These are phyloP conservation scores for Sphaerostilbella broomeana DNA, from an alignment of 2,329 filamentous ascomycete species.

Conservation along the genomic window DNA sequence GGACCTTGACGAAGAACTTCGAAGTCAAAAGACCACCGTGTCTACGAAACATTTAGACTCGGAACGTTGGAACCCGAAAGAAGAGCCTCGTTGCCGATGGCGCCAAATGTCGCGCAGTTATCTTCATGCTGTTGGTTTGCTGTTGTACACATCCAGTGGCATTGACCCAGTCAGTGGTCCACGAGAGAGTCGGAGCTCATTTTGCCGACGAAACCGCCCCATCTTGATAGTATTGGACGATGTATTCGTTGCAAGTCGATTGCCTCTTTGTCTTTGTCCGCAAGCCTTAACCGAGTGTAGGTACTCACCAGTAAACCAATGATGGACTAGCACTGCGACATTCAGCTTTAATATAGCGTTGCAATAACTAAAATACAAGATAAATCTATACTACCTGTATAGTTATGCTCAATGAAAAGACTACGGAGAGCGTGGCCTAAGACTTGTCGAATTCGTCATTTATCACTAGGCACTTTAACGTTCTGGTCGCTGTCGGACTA, in stretches of 20 bases:
- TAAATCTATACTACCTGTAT: no score
- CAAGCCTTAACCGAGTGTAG: no score
- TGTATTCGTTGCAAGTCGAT: no score
- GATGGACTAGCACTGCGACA: no score
- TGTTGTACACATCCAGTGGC: conserved; percentile 47
- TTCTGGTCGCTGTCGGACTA: not conserved
- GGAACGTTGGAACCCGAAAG: no score
- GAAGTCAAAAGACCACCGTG: conserved; percentile 62
- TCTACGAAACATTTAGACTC: no score
- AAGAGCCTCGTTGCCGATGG: conserved; percentile 64
- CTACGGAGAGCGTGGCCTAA: conserved; percentile 41
- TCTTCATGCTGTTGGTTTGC: no score
- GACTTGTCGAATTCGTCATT: conserved; percentile 17
- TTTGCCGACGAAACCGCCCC: conserved; percentile 18
- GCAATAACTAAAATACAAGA: no score
- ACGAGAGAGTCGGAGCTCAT: conserved; percentile 24
- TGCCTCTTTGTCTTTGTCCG: no score
- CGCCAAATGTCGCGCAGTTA: conserved; percentile 52
- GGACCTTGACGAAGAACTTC: conserved; percentile 52
- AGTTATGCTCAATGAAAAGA: conserved; percentile 48
- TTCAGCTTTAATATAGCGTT: no score
- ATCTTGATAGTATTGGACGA: not conserved
- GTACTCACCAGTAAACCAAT: no score
- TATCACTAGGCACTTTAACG: not conserved
- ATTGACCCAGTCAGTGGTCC: conserved; percentile 52